These are phyloP conservation scores for Tricholomella constricta DNA, from an alignment of 768 basidiomycete species.

Conservation along the genomic window DNA sequence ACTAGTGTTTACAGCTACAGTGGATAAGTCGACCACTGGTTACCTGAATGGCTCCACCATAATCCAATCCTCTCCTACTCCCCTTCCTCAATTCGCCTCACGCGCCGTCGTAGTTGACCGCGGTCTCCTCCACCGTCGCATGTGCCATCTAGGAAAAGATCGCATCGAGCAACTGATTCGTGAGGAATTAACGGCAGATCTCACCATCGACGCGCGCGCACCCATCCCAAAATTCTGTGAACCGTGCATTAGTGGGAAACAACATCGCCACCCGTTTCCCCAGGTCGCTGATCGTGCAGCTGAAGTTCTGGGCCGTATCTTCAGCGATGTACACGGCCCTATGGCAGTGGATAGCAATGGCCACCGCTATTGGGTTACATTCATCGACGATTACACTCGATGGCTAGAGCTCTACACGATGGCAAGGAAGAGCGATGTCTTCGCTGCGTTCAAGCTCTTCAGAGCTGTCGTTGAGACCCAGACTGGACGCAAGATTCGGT, in stretches of 20 bases:
- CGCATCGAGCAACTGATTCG: neutral
- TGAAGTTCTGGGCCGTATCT: neutral
- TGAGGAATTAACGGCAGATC: neutral
- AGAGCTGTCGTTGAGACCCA: constrained; percentile 32
- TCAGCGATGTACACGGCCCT: constrained; percentile 1
- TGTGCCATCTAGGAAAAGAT: neutral
- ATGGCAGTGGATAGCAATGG: neutral
- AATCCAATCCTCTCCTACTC: no score
- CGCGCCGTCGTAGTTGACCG: no score
- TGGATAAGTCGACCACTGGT: neutral
- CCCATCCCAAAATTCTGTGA: neutral
- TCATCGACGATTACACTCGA: neutral
- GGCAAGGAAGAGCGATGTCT: constrained; percentile 22
- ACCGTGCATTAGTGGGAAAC: no score
- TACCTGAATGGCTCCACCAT: neutral
- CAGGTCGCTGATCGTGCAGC: neutral
- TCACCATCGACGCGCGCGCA: neutral
- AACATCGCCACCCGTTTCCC: neutral
- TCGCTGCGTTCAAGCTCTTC: constrained; percentile 28
- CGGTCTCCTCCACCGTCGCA: neutral
- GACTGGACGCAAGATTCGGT: constrained; percentile 21
- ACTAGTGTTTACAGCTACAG: neutral
- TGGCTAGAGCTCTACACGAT: neutral
- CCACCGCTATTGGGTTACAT: neutral
- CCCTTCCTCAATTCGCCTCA: no score